Conservation (phyloP, 2,329 filamentous ascomycete genomes). For the Plenodomus lindquistii region DNA sequence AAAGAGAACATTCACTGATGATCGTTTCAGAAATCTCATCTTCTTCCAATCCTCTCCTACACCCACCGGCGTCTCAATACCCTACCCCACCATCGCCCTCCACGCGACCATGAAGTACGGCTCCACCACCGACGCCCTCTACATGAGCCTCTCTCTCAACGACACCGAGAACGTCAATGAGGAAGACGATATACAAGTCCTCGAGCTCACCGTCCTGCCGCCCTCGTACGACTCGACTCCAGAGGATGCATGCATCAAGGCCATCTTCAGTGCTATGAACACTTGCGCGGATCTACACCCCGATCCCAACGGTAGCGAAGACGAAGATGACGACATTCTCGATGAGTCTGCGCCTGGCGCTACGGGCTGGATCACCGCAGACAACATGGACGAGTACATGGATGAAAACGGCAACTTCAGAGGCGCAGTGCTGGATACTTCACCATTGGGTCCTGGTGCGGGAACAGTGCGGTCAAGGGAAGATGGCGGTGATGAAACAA, state of each 20-base stretch:
- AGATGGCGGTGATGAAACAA: slow-evolving; percentile 31
- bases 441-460: slow-evolving; percentile 42
- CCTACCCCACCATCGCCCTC: slow-evolving; percentile 74
- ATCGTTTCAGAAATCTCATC: slow-evolving; percentile 55
- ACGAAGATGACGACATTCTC: slow-evolving; percentile 54
- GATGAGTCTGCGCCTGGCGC: slow-evolving; percentile 68
- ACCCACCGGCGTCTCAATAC: slow-evolving; percentile 67
- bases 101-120: slow-evolving; percentile 70
- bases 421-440: slow-evolving; percentile 30
- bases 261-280: slow-evolving; percentile 71
- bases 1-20: slow-evolving; percentile 1
- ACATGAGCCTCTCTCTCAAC: slow-evolving; percentile 49
- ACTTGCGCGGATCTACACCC: slow-evolving; percentile 77
- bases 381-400: slow-evolving; percentile 78
- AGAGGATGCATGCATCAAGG: slow-evolving; percentile 44
- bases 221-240: slow-evolving; percentile 28
- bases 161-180: slow-evolving; percentile 60
- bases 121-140: slow-evolving; percentile 36
- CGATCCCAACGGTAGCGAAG: slow-evolving; percentile 63
- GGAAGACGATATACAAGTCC: slow-evolving; percentile 65
- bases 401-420: slow-evolving; percentile 47
- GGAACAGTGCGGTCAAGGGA: slow-evolving; percentile 43
- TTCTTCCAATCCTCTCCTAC: slow-evolving; percentile 63
- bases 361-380: slow-evolving; percentile 85
- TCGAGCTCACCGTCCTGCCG: slow-evolving; percentile 71